phyloP scores from a whole-genome alignment of 441 rosid species.

The Francoa sonchifolia region DNA sequence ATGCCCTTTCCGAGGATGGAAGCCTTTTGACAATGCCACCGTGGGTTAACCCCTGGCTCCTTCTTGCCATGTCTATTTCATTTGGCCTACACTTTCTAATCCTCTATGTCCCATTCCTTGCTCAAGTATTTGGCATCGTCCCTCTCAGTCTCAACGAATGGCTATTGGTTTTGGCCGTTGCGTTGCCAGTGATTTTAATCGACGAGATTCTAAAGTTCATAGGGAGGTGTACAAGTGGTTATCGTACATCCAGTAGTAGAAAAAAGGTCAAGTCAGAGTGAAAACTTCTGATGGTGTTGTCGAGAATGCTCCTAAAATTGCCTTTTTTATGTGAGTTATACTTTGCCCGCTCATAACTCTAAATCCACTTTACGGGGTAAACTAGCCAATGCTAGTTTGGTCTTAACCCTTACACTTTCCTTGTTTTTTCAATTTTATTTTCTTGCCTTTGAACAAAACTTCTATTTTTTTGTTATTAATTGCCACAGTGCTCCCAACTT shows the following conservation, averaged over 20 bases:
- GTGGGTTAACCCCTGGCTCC: slow-evolving; percentile 42
- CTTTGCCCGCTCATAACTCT: too few relatives aligned
- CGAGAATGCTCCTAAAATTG: too few relatives aligned
- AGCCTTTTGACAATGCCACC: slow-evolving; percentile 34
- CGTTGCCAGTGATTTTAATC: slow-evolving; percentile 27
- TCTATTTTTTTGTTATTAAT: too few relatives aligned
- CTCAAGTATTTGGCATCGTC: slow-evolving; percentile 28
- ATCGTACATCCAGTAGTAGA: slow-evolving; percentile 5
- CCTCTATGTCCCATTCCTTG: slow-evolving; percentile 33
- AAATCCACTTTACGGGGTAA: too few relatives aligned
- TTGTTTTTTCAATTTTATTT: too few relatives aligned
- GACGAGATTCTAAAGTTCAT: slow-evolving; percentile 27
- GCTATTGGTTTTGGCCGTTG: slow-evolving; percentile 26
- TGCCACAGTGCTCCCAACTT: too few relatives aligned
- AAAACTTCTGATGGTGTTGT: too few relatives aligned
- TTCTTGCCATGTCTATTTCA: slow-evolving; percentile 28
- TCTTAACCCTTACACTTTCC: too few relatives aligned
- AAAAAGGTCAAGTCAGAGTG: slow-evolving; percentile 28
- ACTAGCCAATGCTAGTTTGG: too few relatives aligned
- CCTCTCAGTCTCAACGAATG: slow-evolving; percentile 33
- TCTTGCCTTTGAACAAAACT: too few relatives aligned
- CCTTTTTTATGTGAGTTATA: too few relatives aligned
- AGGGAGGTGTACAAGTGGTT: slow-evolving; percentile 16
- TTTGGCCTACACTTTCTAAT: slow-evolving; percentile 33
- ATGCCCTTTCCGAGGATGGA: slow-evolving; percentile 33